Conservation (phyloP, 768 basidiomycete species). For the Mycena venus region DNA sequence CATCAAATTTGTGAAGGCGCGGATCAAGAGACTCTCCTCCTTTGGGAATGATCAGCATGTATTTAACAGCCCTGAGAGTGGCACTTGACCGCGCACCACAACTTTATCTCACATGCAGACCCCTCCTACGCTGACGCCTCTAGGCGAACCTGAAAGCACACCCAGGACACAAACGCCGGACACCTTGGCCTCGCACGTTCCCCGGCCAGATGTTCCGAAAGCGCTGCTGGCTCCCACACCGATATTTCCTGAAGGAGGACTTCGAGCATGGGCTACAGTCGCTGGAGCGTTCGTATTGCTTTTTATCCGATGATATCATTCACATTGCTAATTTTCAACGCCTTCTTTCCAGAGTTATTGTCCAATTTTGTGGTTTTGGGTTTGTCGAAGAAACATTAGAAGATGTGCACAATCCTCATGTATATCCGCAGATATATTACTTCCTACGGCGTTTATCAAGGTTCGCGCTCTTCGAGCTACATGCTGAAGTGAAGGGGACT, state of each 20-base stretch:
- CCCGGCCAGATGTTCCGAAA: not conserved
- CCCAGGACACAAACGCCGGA: not conserved
- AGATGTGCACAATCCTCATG: not conserved
- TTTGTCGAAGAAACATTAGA: not conserved
- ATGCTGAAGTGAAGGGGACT: not conserved
- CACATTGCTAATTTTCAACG: not conserved
- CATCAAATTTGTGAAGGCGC: too few relatives aligned
- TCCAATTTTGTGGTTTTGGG: conserved; percentile 11
- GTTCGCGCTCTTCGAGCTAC: not conserved
- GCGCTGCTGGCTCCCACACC: not conserved
- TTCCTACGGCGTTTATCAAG: conserved; percentile 52
- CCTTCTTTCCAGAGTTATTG: not conserved
- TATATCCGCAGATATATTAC: conserved; percentile 48
- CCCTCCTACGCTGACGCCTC: not conserved
- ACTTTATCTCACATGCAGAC: not conserved
- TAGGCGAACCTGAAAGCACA: not conserved
- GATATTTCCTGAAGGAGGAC: not conserved
- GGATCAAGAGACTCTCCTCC: too few relatives aligned
- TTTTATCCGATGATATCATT: too few relatives aligned
- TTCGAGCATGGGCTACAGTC: not conserved
- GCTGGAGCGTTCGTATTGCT: not conserved
- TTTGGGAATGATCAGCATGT: too few relatives aligned
- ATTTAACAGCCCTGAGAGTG: too few relatives aligned
- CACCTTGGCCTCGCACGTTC: not conserved
- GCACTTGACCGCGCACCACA: too few relatives aligned